phyloP scores from a whole-genome alignment of 1,284 basidiomycete species.

The Tetrapyrgos nigripes region DNA sequence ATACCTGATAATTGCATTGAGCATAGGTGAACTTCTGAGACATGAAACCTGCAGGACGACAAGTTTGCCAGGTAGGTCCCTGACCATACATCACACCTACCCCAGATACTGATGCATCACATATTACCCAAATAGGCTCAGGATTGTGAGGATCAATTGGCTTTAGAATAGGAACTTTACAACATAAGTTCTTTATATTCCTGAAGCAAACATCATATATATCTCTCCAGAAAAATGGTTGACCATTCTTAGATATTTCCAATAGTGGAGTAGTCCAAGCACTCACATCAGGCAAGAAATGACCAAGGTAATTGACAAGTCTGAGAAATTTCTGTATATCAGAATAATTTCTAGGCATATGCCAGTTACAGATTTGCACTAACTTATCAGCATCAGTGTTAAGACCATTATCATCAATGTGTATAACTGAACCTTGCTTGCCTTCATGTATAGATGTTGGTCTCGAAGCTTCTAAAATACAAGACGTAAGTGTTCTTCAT shows the following conservation, averaged over 20 bases:
- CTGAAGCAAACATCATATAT: slow-evolving; percentile 14
- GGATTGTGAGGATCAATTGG: slow-evolving; percentile 2
- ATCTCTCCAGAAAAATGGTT: slow-evolving; percentile 21
- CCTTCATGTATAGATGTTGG: slow-evolving; percentile 3
- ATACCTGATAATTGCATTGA: slow-evolving; percentile 32
- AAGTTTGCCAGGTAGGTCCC: slow-evolving; percentile 27
- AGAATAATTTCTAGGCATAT: slow-evolving; percentile 25
- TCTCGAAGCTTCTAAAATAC: slow-evolving; percentile 19
- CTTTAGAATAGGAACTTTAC: slow-evolving; percentile 2
- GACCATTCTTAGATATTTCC: slow-evolving; percentile 17
- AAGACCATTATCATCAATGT: slow-evolving; percentile 25
- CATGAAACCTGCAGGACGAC: slow-evolving; percentile 34
- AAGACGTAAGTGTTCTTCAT: slow-evolving; percentile 24
- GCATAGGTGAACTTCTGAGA: slow-evolving; percentile 29
- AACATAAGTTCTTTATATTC: slow-evolving; percentile 11
- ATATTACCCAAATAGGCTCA: slow-evolving; percentile 24
- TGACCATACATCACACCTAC: slow-evolving; percentile 6
- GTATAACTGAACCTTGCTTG: slow-evolving; percentile 28
- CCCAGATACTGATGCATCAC: slow-evolving; percentile 34
- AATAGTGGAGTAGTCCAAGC: slow-evolving; percentile 24
- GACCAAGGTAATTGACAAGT: slow-evolving; percentile 35
- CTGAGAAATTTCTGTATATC: slow-evolving; percentile 39
- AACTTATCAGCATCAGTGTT: slow-evolving; percentile 27
- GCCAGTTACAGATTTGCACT: too few relatives aligned
- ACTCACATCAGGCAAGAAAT: slow-evolving; percentile 34